Percentiles rank a stretch among this genome's conserved stretches.
phyloP scores from a whole-genome alignment of 352 stramenopile species.

The Globisporangium nodosum region DNA sequence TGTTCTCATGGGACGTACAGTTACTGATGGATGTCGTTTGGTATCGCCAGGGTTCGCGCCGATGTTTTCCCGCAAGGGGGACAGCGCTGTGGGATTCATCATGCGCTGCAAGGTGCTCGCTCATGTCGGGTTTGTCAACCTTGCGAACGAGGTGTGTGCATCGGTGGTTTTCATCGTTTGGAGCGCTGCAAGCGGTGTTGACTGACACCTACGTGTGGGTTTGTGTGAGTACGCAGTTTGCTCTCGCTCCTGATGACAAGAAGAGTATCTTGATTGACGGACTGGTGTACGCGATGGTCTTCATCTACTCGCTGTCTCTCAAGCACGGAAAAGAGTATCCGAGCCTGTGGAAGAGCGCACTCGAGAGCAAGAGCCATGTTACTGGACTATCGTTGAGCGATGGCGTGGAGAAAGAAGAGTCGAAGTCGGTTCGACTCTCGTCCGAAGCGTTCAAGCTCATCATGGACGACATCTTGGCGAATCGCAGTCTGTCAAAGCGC shows the following conservation, averaged over 20 bases:
- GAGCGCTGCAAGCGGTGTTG: too few species aligned
- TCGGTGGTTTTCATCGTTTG: background rate
- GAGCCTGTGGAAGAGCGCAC: conserved; percentile 39
- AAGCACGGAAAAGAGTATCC: conserved; percentile 46
- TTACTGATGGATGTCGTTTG: conserved; percentile 1
- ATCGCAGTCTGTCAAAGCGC: conserved; percentile 44
- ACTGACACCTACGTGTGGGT: background rate
- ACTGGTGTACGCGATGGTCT: conserved; percentile 42
- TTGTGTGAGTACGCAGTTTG: conserved; percentile 20
- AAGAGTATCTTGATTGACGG: conserved; percentile 47
- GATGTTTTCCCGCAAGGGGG: conserved; percentile 49
- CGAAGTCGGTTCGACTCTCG: conserved; percentile 13
- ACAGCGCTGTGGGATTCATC: conserved; percentile 23
- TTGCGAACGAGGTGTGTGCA: conserved; percentile 42
- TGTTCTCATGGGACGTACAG: background rate
- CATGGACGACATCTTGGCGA: conserved; percentile 34
- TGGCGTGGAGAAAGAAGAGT: conserved; percentile 8
- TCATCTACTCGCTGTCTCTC: conserved; percentile 36
- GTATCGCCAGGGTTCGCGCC: conserved; percentile 22
- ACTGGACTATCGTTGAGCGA: background rate
- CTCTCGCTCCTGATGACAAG: conserved; percentile 24
- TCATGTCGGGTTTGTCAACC: conserved; percentile 35
- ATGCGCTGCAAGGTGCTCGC: conserved; percentile 37
- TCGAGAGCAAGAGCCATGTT: conserved; percentile 11
- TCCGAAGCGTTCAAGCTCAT: conserved; percentile 34